Evolutionary conservation across 1,284 basidiomycete species (phyloP), one percentile per base, ranked within the genome.

Genomic region (Naganishia albida): DNA sequence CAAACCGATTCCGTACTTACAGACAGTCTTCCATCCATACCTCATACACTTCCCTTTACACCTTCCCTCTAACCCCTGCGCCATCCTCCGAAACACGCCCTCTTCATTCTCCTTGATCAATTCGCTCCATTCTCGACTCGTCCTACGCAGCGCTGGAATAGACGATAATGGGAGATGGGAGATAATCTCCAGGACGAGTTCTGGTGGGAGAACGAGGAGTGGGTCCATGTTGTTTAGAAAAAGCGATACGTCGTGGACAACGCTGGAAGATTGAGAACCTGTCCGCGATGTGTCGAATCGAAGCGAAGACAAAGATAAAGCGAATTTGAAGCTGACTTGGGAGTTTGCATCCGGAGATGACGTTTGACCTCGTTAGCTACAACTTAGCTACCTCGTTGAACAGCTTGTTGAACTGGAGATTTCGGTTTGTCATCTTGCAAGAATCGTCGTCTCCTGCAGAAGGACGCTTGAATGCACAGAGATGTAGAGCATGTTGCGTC

Each of bases 121-220:
- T 7, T 30, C 42, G 3, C 67, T 54, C 75, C 76, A 77, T 43
- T 62, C 40, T 40, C 53, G 50, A 25, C 39, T 69, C 34, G 77
- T 71, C 7, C 18, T 64, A 7, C 70, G 67, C 44, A 68, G 67
- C 10, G 46, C 18, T 18, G 72, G 49, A 1, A 78, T 66, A 16
- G 70, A 63, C 13, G 16, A 26, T 26, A 72, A 56, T 23, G 69
- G 69, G 10, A 77, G 71, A 23, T 70, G 42, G 0, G 69, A 69
- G n/a, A 77, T 70, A 55, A 76, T 65, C 13, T 72, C 65, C 34
- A 77, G 70, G 65, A 75, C 73, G 20, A 75, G 54, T 3, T 75
- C 74, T 2, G 70, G 64, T 1, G 75, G 74, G 18, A 78, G 73
- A 28, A 49, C 54, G 8, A 28, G 16, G 4, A 75, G 64, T 1